These are phyloP conservation scores for Lachnellula suecica DNA, from an alignment of 2,329 filamentous ascomycete species.

Conservation along the genomic window DNA sequence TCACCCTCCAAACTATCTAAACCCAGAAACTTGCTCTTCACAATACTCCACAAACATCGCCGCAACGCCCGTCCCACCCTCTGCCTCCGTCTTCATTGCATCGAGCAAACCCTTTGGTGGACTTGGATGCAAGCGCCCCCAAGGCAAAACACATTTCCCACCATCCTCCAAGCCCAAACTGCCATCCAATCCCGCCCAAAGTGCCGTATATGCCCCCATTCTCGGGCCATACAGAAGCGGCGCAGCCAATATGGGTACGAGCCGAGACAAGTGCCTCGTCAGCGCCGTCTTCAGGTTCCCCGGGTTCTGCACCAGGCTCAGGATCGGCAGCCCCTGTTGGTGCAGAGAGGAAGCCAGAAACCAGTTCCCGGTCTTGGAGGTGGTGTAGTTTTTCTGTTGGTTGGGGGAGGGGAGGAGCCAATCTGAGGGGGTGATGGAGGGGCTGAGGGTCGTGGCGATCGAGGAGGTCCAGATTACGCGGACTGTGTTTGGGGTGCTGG, in stretches of 20 bases:
- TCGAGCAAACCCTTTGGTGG: conserved; percentile 19
- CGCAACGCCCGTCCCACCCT: conserved; percentile 23
- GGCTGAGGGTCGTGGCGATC: conserved; percentile 11
- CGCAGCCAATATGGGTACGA: background rate
- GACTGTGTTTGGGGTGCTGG: conserved; percentile 7
- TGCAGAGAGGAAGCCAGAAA: conserved; percentile 17
- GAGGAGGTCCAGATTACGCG: conserved; percentile 22
- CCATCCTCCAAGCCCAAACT: conserved; percentile 15
- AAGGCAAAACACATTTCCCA: conserved; percentile 23
- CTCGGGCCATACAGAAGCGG: conserved; percentile 15
- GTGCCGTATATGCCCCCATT: conserved; percentile 22
- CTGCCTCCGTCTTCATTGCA: conserved; percentile 14
- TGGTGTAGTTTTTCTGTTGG: conserved; percentile 14
- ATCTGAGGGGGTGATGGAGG: conserved; percentile 10
- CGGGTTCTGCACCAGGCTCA: conserved; percentile 15
- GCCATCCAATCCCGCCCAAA: conserved; percentile 20
- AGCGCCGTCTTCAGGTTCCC: conserved; percentile 17
- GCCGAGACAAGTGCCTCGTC: background rate
- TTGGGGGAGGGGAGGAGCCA: conserved; percentile 9
- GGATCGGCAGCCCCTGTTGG: conserved; percentile 8
- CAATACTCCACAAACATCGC: conserved; percentile 26
- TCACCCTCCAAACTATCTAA: too few species aligned
- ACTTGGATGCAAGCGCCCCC: conserved; percentile 39
- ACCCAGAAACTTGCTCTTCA: too few species aligned
- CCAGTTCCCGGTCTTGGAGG: conserved; percentile 20